Evolutionary conservation across 2,329 filamentous ascomycete genomes (phyloP).

Genomic region (Monosporascus sp.): DNA sequence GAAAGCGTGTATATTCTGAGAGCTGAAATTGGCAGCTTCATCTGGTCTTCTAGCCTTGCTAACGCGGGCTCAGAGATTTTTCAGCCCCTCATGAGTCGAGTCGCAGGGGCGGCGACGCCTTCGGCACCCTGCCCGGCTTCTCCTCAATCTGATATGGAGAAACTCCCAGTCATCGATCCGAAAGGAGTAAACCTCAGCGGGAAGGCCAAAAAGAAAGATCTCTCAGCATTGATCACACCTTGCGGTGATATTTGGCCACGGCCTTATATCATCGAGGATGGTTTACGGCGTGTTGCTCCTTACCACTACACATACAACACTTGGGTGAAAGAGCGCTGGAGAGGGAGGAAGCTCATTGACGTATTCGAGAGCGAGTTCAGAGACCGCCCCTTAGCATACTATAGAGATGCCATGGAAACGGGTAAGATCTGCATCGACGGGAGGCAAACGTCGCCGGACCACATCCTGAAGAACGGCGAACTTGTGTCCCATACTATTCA

Average conservation of each 20-base stretch:
- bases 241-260: slow-evolving; percentile 41
- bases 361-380: slow-evolving; percentile 91
- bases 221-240: slow-evolving; percentile 27
- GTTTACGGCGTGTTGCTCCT: slow-evolving; percentile 74
- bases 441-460: slow-evolving; percentile 60
- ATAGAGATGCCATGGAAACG: slow-evolving; percentile 73
- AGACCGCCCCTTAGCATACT: slow-evolving; percentile 82
- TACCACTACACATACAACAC: slow-evolving; percentile 96
- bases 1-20: not conserved
- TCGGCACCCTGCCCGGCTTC: slow-evolving; percentile 4
- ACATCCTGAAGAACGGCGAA: slow-evolving; percentile 81
- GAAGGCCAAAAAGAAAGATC: slow-evolving; percentile 8
- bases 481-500: slow-evolving; percentile 90
- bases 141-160: slow-evolving; percentile 10
- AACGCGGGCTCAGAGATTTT: slow-evolving; percentile 1
- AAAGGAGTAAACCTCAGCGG: slow-evolving; percentile 3
- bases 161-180: slow-evolving; percentile 7
- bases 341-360: slow-evolving; percentile 73
- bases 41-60: not conserved
- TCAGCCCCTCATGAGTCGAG: slow-evolving; percentile 15
- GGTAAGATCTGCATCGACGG: slow-evolving; percentile 81
- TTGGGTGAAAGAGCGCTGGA: slow-evolving; percentile 90
- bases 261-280: slow-evolving; percentile 81
- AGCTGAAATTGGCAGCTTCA: not conserved
- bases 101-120: slow-evolving; percentile 4